phyloP scores from a whole-genome alignment of 352 stramenopile species.

The Phytophthora tubulina region DNA sequence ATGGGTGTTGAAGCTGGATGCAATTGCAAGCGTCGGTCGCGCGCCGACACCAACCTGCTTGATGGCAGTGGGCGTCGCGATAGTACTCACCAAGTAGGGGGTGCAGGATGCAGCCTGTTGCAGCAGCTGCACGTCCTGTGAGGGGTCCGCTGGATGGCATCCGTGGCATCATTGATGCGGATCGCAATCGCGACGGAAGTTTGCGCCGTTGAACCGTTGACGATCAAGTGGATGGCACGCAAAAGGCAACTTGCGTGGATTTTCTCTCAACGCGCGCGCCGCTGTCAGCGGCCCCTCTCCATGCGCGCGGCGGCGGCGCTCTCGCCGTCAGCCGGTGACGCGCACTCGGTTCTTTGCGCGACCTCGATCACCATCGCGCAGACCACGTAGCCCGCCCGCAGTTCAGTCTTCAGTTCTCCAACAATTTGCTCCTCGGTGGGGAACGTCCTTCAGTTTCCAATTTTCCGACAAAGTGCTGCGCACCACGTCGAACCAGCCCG shows the following conservation, averaged over 20 bases:
- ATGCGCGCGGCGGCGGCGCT: slow-evolving; percentile 13
- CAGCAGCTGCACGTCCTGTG: neutral
- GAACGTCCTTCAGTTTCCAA: slow-evolving; percentile 32
- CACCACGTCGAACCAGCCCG: slow-evolving; percentile 12
- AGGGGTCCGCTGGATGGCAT: slow-evolving; percentile 9
- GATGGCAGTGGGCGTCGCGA: neutral
- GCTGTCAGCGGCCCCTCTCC: slow-evolving; percentile 25
- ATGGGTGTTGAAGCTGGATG: neutral
- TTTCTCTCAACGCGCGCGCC: slow-evolving; percentile 35
- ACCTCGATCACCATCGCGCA: slow-evolving; percentile 29
- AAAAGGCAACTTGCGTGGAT: slow-evolving; percentile 15
- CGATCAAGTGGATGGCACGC: slow-evolving; percentile 15
- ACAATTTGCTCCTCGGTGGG: slow-evolving; percentile 30
- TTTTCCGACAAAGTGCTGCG: slow-evolving; percentile 16
- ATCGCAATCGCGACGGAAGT: slow-evolving; percentile 34
- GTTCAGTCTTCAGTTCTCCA: slow-evolving; percentile 29
- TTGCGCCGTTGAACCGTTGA: slow-evolving; percentile 37
- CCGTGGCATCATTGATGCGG: neutral
- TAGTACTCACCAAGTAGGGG: neutral
- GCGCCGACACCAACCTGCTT: neutral
- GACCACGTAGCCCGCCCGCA: slow-evolving; percentile 4
- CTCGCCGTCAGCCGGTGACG: slow-evolving; percentile 37
- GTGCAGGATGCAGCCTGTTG: neutral
- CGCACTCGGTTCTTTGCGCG: slow-evolving; percentile 37
- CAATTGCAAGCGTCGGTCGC: neutral